Base-by-base conservation (phyloP, 2,329 filamentous ascomycete species). In the Gnomoniopsis smithogilvyi region DNA sequence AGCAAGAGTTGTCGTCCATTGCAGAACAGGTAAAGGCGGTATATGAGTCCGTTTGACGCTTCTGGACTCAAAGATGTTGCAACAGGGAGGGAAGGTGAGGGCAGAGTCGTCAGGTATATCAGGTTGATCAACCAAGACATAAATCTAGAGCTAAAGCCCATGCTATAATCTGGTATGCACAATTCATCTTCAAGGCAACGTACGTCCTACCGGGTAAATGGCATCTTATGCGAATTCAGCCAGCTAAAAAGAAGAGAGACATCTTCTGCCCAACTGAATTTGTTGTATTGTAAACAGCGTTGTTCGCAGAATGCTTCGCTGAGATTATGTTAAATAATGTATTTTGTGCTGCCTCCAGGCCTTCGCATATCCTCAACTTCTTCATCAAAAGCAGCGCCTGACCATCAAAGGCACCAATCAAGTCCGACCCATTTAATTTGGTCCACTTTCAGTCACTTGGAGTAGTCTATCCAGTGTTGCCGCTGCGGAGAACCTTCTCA, bases 1-100 rank as follows among this genome's bases (percentile, higher is more conserved):
- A 7, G 14, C 47, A 64, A 10, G 63, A 64, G 58, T 34, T 64
- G 17, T 30, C 19, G 4, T 38, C 21, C 11, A 57, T 61, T 14
- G 8, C 21, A 15, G 21, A 12, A 19, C 19, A 22, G 12, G 11
- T 58, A 45, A 4, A 41, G 38, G 38, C 38, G 12, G 38, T 41
- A 30, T 30, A 30, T 30, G 26, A 30, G 26, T 30, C 26, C 4
- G 26, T 4, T 4, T 30, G 26, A 30, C 8, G 4, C 4, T 30
- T 30, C 4, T 8, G 4, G 26, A 30, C 26, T 30, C 26, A 4
- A 30, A 30, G 17, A 41, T 36, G 36, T 41, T 3, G 36, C 36
- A 41, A 14, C 36, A 41, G 12, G 8, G 6, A 15, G 4, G 36
- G 36, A 1, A 7, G 36, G 36, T 3, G 36, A 41, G 3, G 26